These are phyloP conservation scores for Apiospora koreana DNA, from an alignment of 2,329 filamentous ascomycete species.

Conservation along the genomic window DNA sequence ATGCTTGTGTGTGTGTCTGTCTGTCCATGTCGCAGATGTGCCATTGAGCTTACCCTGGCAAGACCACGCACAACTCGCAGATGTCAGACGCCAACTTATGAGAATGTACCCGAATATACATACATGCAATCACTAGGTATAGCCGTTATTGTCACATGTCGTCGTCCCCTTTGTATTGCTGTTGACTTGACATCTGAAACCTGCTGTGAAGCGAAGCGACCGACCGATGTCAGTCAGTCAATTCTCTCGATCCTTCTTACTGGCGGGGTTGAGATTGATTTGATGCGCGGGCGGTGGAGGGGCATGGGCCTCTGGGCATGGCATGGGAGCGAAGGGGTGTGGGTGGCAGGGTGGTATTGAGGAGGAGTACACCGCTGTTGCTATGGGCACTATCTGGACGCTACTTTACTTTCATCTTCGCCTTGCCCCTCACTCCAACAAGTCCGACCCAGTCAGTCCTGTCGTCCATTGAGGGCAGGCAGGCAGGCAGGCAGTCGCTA, in stretches of 20 bases:
- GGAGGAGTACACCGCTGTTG: slow-evolving; percentile 1
- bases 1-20: background rate
- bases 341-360: background rate
- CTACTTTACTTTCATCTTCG: background rate
- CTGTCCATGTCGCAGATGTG: background rate
- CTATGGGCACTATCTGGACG: slow-evolving; percentile 2
- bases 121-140: background rate
- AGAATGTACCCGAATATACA: background rate
- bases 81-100: background rate
- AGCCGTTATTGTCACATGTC: background rate
- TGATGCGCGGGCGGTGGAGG: background rate
- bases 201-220: slow-evolving; percentile 6
- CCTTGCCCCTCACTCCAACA: background rate
- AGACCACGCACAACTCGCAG: background rate
- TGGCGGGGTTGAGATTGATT: background rate
- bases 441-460: background rate
- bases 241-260: background rate
- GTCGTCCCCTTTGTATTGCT: background rate
- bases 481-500: too few relatives aligned
- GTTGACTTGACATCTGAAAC: slow-evolving; percentile 1
- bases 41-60: background rate
- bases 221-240: background rate
- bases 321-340: background rate
- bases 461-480: background rate
- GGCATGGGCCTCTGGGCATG: too few relatives aligned